Conservation (phyloP, 352 stramenopile species). For the Pythium insidiosum region DNA sequence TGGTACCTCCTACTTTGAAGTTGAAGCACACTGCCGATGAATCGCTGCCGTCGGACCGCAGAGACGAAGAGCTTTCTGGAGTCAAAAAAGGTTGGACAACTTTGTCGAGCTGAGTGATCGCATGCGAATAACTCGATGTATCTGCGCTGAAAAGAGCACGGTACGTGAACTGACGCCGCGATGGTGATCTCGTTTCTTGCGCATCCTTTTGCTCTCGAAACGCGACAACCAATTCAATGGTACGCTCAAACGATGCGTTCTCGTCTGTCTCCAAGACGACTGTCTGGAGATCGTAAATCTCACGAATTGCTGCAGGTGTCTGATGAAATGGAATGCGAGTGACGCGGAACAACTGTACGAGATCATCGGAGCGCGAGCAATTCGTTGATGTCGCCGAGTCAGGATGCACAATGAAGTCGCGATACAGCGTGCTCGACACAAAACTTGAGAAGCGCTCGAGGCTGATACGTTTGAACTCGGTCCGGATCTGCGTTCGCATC, state of each 20-base stretch:
- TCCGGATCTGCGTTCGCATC: conserved; percentile 22
- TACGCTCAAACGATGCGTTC: too few relatives aligned
- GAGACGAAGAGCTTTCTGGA: conserved; percentile 25
- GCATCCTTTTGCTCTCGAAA: too few relatives aligned
- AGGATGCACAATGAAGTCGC: conserved; percentile 30
- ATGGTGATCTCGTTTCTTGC: too few relatives aligned
- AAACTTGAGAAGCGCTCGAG: conserved; percentile 43
- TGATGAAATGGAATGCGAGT: conserved; percentile 56
- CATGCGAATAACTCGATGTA: too few relatives aligned
- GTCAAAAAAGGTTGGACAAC: conserved; percentile 37
- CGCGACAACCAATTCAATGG: too few relatives aligned
- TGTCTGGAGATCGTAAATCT: too few relatives aligned
- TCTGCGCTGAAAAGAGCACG: too few relatives aligned
- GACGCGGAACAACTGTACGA: conserved; percentile 31
- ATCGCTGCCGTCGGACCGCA: conserved; percentile 1
- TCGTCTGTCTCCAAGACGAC: too few relatives aligned
- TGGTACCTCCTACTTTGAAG: conserved; percentile 33
- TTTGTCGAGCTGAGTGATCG: too few relatives aligned
- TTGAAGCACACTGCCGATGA: conserved; percentile 33
- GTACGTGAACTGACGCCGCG: too few relatives aligned
- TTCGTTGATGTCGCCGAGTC: conserved; percentile 5
- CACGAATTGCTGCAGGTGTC: too few relatives aligned
- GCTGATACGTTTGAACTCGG: conserved; percentile 39
- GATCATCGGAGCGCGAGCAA: conserved; percentile 16
- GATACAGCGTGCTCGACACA: conserved; percentile 32